phyloP scores from a whole-genome alignment of 106 monocot genomes.

The Apostasia ramifera region DNA sequence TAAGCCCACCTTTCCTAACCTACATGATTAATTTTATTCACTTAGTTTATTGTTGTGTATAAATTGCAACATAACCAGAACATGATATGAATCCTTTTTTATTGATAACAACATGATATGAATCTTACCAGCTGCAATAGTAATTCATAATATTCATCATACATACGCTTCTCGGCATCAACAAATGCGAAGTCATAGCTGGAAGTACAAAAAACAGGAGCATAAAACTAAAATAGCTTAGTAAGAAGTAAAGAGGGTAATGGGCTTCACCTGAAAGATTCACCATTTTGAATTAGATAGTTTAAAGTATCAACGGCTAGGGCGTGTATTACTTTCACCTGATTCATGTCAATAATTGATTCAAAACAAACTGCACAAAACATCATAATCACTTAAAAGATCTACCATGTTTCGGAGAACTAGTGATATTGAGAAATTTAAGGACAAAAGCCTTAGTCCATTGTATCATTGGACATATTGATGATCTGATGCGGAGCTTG shows the following conservation, averaged over 20 bases:
- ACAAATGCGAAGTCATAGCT: slow-evolving; percentile 99
- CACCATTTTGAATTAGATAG: slow-evolving; percentile 61
- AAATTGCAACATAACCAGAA: too few relatives aligned
- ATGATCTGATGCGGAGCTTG: too few relatives aligned
- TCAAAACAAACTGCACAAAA: background rate
- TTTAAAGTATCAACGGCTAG: slow-evolving; percentile 62
- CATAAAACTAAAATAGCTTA: background rate
- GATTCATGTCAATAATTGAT: background rate
- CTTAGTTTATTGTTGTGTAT: too few relatives aligned
- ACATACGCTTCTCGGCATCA: slow-evolving; percentile 91
- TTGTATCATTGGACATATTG: too few relatives aligned
- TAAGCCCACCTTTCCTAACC: slow-evolving; percentile 81
- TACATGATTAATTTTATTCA: slow-evolving; percentile 16
- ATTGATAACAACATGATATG: background rate
- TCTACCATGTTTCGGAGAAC: too few relatives aligned
- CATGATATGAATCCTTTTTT: too few relatives aligned
- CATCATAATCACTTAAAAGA: background rate
- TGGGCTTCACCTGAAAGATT: slow-evolving; percentile 58
- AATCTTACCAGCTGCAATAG: slow-evolving; percentile 73
- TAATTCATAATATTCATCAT: slow-evolving; percentile 78
- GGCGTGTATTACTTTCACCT: slow-evolving; percentile 73
- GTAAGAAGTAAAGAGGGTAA: too few relatives aligned
- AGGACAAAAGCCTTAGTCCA: too few relatives aligned
- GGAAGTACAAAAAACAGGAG: slow-evolving; percentile 6
- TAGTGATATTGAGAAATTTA: too few relatives aligned